Conservation (phyloP, 192 early-diverging fungal species). For the Backusella liffmaniae region DNA sequence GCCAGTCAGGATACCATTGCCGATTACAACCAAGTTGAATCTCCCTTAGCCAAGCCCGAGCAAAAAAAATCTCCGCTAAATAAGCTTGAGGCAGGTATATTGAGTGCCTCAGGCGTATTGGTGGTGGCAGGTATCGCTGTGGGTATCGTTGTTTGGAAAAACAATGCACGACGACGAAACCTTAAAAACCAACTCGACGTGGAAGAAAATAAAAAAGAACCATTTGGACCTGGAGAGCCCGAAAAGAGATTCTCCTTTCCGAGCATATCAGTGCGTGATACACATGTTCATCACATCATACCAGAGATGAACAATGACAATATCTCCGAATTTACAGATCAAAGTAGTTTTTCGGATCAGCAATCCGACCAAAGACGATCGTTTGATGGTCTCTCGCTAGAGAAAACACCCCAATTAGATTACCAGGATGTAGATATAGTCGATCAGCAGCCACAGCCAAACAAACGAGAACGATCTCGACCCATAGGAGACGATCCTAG, state of each 20-base stretch:
- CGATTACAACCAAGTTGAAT: neutral
- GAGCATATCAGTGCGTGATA: neutral
- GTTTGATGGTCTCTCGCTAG: neutral
- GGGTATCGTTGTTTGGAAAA: conserved; percentile 6
- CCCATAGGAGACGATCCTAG: neutral
- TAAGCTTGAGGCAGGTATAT: conserved; percentile 5
- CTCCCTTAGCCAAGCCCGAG: neutral
- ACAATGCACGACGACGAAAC: neutral
- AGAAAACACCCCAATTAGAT: neutral
- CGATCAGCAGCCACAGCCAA: neutral
- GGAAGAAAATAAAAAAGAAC: neutral
- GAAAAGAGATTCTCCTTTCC: neutral
- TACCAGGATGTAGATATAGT: neutral
- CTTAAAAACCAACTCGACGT: neutral
- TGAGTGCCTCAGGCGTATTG: neutral
- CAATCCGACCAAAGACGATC: neutral
- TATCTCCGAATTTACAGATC: neutral
- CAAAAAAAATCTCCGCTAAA: neutral
- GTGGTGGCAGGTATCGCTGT: conserved; percentile 10
- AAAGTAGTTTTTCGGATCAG: neutral
- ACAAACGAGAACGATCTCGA: neutral
- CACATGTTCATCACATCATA: neutral
- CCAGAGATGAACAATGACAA: neutral
- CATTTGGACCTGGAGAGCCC: neutral
- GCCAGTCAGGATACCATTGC: neutral